Evolutionary conservation across 2,329 filamentous ascomycete genomes (phyloP).

Genomic region (Bipolaris oryzae): DNA sequence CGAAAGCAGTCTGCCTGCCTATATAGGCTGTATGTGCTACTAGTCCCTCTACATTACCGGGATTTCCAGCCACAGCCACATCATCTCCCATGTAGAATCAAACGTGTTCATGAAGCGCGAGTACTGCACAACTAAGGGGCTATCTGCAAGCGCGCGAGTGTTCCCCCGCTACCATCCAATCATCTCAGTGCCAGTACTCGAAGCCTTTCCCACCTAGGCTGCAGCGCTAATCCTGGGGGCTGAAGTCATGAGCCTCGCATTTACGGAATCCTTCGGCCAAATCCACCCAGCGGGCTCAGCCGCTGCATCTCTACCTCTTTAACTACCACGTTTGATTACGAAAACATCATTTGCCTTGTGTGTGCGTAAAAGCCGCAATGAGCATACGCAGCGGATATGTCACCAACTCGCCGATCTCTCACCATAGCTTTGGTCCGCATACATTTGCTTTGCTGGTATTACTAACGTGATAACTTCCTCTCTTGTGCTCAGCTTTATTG

Average conservation of each 20-base stretch:
- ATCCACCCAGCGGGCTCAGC: neutral
- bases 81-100: neutral
- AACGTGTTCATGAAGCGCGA: neutral
- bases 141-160: too few relatives aligned
- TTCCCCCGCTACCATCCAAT: too few relatives aligned
- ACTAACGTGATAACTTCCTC: neutral
- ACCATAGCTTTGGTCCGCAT: neutral
- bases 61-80: neutral
- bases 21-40: neutral
- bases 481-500: neutral
- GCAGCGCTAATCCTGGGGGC: neutral
- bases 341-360: neutral
- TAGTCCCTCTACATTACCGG: neutral
- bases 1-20: neutral
- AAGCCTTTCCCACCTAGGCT: neutral
- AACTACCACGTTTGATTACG: neutral
- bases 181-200: neutral
- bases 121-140: neutral
- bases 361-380: too few relatives aligned
- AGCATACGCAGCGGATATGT: neutral
- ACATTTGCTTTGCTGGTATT: neutral
- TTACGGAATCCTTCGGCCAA: neutral
- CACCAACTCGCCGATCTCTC: neutral
- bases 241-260: neutral
- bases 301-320: neutral